Conservation (phyloP, 306 rosid species). For the Trichosanthes truncata region DNA sequence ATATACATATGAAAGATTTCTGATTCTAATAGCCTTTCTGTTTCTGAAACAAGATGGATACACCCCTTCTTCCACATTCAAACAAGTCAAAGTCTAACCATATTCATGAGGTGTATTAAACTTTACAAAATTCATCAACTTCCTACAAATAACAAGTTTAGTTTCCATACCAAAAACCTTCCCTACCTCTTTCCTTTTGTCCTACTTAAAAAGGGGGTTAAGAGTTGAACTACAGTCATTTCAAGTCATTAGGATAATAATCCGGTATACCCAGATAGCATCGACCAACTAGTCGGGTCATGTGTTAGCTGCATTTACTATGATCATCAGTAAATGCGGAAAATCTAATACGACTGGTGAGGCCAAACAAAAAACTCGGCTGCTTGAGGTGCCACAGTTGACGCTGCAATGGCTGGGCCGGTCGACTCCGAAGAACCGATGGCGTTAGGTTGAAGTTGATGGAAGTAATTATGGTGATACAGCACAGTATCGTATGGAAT, state of each 20-base stretch:
- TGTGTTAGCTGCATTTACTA: constrained; percentile 6
- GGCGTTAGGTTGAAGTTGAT: constrained; percentile 43
- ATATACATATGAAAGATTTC: no score
- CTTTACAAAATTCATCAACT: constrained; percentile 14
- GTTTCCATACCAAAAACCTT: neutral
- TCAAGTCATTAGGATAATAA: neutral
- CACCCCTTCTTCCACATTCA: neutral
- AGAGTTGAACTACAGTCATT: constrained; percentile 3
- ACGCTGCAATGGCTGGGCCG: constrained; percentile 10
- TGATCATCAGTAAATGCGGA: neutral
- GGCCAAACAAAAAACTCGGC: constrained; percentile 87
- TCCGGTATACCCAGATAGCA: neutral
- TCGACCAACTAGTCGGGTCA: neutral
- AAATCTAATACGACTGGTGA: constrained; percentile 30
- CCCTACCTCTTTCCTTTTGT: neutral
- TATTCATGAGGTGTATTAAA: neutral
- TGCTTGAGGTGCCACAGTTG: constrained; percentile 29
- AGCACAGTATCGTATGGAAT: constrained; percentile 54
- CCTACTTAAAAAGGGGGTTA: neutral
- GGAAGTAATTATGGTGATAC: constrained; percentile 61
- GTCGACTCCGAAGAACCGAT: constrained; percentile 22
- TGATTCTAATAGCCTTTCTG: neutral
- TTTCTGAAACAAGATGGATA: neutral
- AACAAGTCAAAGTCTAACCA: neutral
- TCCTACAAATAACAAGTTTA: constrained; percentile 1